Percentiles rank a stretch among this genome's conserved stretches.
phyloP scores from a whole-genome alignment of 2,329 filamentous ascomycete species.

The Monilinia polystroma region DNA sequence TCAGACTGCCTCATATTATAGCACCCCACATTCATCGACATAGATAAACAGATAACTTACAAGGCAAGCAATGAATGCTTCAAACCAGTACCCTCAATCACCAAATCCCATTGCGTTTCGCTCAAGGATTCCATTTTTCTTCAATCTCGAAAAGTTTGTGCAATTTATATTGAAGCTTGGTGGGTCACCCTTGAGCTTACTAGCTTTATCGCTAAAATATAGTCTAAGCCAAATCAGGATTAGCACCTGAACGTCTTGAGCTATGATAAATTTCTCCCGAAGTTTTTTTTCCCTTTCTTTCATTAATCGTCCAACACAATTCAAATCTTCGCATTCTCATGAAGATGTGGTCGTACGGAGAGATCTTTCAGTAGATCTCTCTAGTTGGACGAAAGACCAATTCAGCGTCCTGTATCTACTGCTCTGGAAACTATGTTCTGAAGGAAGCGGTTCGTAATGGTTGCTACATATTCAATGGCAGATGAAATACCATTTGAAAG shows the following conservation, averaged over 20 bases:
- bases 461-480: conserved; percentile 58
- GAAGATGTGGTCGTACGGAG: conserved; percentile 41
- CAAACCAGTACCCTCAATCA: conserved; percentile 76
- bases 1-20: conserved; percentile 24
- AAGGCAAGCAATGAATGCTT: conserved; percentile 77
- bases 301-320: conserved; percentile 45
- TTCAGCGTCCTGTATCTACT: conserved; percentile 79
- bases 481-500: neutral
- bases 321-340: conserved; percentile 40
- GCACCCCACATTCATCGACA: conserved; percentile 3
- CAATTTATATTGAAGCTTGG: conserved; percentile 24
- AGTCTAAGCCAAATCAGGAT: neutral
- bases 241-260: conserved; percentile 27
- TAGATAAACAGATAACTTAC: conserved; percentile 47
- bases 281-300: conserved; percentile 38
- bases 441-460: conserved; percentile 81
- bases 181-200: conserved; percentile 14
- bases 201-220: conserved; percentile 17
- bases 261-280: conserved; percentile 25
- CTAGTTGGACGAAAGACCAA: conserved; percentile 63
- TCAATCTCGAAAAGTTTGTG: conserved; percentile 23
- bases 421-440: conserved; percentile 72
- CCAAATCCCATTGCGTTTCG: conserved; percentile 75
- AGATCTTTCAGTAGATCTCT: conserved; percentile 56
- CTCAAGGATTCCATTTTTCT: conserved; percentile 67